Base-by-base conservation (phyloP, 2,329 filamentous ascomycete species). In the Talaromyces sp. region DNA sequence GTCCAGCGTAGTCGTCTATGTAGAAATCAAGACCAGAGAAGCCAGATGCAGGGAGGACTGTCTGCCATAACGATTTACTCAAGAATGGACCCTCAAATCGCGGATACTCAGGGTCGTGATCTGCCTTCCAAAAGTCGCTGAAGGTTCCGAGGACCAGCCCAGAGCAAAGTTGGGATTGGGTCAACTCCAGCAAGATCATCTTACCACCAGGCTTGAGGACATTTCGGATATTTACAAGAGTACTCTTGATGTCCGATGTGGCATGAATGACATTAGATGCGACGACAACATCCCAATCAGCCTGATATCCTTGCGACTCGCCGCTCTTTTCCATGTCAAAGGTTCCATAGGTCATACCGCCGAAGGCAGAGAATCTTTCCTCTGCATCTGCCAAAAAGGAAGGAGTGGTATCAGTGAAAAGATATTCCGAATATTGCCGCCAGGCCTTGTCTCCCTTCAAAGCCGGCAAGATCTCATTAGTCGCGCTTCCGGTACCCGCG, bases 131-230 rank as follows among this genome's bases (percentile, higher is more conserved):
- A n/a, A n/a, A n/a, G n/a, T n/a, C n/a, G n/a, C n/a, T n/a, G n/a
- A n/a, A n/a, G n/a, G n/a, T n/a, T n/a, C n/a, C n/a, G n/a, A n/a
- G n/a, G n/a, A n/a, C n/a, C n/a, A n/a, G n/a, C n/a, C n/a, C n/a
- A n/a, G n/a, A n/a, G n/a, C n/a, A n/a, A n/a, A n/a, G n/a, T n/a
- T n/a, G 8, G 22, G 11, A 14, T 29, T 22, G 13, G 11, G n/a
- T 29, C 11, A 45, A 9, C 48, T 82, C 78, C 1, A 74, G 35
- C 0, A 78, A 20, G 1, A 80, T 19, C 0, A 82, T 62, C 33
- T 74, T 72, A 0, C 78, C 79, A 2, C 76, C 77, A 0, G 79
- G 75, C 46, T 69, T 72, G 1, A 79, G 61, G 0, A 79, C 56
- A 0, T 40, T 40, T 0, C 74, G 65, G 0, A 68, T 54, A 46